A percentile compares a stretch with the other conserved stretches of the same genome.
phyloP scores from a whole-genome alignment of 768 basidiomycete genomes.

The Aureoboletus auriporus region DNA sequence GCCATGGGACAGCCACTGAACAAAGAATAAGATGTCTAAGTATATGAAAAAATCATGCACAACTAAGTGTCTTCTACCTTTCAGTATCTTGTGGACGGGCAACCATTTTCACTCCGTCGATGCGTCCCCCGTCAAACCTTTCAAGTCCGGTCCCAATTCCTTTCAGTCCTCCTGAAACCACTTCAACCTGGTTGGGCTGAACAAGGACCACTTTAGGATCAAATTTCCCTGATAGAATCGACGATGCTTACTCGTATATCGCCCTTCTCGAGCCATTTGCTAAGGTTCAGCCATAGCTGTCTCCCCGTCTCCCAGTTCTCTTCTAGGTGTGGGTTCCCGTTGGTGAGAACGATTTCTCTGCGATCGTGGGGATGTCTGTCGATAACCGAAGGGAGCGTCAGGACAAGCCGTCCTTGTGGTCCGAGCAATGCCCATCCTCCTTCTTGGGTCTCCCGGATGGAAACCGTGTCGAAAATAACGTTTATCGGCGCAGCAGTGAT shows the following conservation, averaged over 20 bases:
- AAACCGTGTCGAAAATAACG: constrained; percentile 37
- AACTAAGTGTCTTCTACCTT: constrained; percentile 27
- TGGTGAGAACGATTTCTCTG: constrained; percentile 28
- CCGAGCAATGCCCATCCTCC: constrained; percentile 34
- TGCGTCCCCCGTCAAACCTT: constrained; percentile 36
- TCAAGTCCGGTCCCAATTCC: constrained; percentile 41
- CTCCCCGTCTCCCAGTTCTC: constrained; percentile 33
- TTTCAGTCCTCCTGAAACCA: constrained; percentile 38
- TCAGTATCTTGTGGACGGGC: constrained; percentile 41
- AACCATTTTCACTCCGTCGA: constrained; percentile 45
- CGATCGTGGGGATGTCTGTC: constrained; percentile 23
- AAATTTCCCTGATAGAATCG: not conserved
- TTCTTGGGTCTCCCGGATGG: constrained; percentile 36
- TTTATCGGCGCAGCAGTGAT: constrained; percentile 34
- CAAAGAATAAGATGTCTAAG: constrained; percentile 21
- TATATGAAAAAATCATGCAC: constrained; percentile 15
- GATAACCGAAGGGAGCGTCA: constrained; percentile 32
- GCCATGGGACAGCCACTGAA: constrained; percentile 22
- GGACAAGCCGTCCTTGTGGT: constrained; percentile 34
- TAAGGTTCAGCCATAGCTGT: constrained; percentile 27
- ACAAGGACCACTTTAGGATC: not conserved
- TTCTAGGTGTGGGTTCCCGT: constrained; percentile 31
- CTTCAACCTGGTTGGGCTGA: constrained; percentile 43
- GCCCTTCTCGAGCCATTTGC: constrained; percentile 28
- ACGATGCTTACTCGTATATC: constrained; percentile 26